A percentile compares a stretch with the other conserved stretches of the same genome.
phyloP scores from a whole-genome alignment of 805 yeast species.

The Sugiyamaella mastotermitis region DNA sequence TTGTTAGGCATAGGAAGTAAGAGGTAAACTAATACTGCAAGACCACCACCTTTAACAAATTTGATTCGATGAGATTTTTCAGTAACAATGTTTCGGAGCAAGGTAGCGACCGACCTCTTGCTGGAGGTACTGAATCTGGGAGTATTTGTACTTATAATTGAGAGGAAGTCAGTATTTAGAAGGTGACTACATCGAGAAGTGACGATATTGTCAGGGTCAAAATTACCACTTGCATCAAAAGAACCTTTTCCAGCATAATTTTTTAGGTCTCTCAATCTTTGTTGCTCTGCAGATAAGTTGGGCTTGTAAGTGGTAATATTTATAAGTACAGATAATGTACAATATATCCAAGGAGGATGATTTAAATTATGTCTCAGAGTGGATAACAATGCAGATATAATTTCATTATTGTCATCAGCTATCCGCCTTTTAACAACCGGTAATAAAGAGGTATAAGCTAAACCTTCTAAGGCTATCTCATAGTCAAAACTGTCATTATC shows the following conservation, averaged over 20 bases:
- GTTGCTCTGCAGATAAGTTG: constrained; percentile 26
- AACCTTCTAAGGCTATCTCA: constrained; percentile 31
- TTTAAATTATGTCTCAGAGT: constrained; percentile 1
- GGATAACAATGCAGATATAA: background rate
- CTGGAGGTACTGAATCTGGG: constrained; percentile 21
- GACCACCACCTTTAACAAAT: constrained; percentile 32
- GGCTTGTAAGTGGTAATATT: constrained; percentile 31
- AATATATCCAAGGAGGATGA: constrained; percentile 28
- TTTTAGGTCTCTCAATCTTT: constrained; percentile 22
- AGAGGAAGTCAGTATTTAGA: constrained; percentile 23
- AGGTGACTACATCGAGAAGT: constrained; percentile 22
- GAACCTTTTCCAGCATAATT: constrained; percentile 26
- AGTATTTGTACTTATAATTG: constrained; percentile 18
- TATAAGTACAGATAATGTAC: constrained; percentile 26
- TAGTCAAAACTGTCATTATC: constrained; percentile 6
- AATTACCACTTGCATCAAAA: constrained; percentile 17
- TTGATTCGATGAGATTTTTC: constrained; percentile 21
- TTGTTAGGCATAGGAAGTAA: constrained; percentile 16
- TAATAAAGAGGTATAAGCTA: constrained; percentile 31
- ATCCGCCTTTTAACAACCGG: constrained; percentile 26
- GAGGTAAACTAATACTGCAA: constrained; percentile 27
- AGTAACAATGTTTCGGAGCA: constrained; percentile 28
- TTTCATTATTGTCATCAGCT: constrained; percentile 8
- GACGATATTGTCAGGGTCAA: constrained; percentile 18
- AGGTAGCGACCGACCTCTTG: constrained; percentile 22